Evolutionary conservation across 768 basidiomycete genomes (phyloP).

Genomic region (Tricholoma sp.): DNA sequence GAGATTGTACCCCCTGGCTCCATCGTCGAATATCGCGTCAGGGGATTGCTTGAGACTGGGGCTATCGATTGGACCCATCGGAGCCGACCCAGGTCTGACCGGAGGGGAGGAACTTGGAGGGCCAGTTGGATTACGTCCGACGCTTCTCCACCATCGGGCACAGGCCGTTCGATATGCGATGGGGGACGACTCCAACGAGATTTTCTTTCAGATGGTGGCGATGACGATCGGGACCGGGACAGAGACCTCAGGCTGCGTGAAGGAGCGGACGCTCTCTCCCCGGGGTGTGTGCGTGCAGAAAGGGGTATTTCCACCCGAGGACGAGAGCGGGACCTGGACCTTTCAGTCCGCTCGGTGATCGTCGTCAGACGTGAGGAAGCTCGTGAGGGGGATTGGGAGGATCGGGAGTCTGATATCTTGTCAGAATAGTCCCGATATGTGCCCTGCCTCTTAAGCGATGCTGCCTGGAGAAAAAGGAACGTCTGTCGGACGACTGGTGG

Average conservation of each 20-base stretch:
- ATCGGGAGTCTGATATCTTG: neutral
- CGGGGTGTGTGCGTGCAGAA: neutral
- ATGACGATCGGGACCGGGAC: neutral
- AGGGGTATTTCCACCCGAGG: neutral
- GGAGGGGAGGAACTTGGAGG: neutral
- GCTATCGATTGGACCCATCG: neutral
- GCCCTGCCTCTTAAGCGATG: conserved; percentile 7
- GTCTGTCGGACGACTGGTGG: conserved; percentile 4
- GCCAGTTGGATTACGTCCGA: neutral
- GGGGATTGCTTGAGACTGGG: neutral
- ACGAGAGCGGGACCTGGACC: neutral
- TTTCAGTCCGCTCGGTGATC: neutral
- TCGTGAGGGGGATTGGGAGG: no score
- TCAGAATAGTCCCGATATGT: neutral
- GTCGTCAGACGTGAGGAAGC: neutral
- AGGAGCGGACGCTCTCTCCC: neutral
- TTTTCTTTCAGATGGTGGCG: neutral
- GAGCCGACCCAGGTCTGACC: neutral
- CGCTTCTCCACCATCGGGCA: neutral
- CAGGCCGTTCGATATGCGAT: neutral
- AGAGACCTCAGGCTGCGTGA: neutral
- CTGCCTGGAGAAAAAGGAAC: conserved; percentile 7
- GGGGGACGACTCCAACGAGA: neutral
- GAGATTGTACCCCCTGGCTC: neutral
- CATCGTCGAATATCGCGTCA: neutral